Conservation (phyloP, 1,284 basidiomycete genomes). For the Ganoderma lingzhi region DNA sequence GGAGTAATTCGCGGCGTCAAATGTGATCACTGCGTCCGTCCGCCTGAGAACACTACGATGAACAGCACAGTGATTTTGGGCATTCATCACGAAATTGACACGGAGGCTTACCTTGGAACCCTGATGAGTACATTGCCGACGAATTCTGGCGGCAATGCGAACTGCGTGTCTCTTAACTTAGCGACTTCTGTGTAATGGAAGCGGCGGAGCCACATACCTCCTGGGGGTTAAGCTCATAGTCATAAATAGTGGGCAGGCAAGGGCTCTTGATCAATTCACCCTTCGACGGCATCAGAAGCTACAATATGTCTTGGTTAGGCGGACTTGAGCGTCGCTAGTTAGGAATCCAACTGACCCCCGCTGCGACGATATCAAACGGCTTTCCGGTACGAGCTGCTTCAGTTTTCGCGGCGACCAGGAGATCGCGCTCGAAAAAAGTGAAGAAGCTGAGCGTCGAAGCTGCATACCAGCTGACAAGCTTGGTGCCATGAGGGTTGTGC, state of each 20-base stretch:
- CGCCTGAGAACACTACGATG: neutral
- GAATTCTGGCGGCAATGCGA: neutral
- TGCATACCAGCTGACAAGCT: neutral
- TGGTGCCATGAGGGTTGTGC: neutral
- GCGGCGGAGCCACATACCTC: neutral
- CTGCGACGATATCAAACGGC: neutral
- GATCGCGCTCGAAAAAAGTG: neutral
- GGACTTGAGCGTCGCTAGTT: neutral
- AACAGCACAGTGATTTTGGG: neutral
- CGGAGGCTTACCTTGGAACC: neutral
- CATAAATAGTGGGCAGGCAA: neutral
- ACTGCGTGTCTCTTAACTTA: neutral
- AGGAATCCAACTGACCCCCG: neutral
- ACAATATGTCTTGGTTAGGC: neutral
- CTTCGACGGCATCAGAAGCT: neutral
- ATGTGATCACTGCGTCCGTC: slow-evolving; percentile 30
- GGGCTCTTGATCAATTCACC: neutral
- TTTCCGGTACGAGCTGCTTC: slow-evolving; percentile 3
- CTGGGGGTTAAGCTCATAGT: neutral
- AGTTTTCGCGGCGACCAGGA: neutral
- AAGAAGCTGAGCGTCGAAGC: neutral
- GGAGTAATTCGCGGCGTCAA: slow-evolving; percentile 29
- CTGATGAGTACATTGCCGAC: neutral
- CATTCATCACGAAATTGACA: neutral
- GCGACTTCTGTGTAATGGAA: neutral